Conservation (phyloP, 2,329 filamentous ascomycete genomes). For the Verticillium klebahnii region DNA sequence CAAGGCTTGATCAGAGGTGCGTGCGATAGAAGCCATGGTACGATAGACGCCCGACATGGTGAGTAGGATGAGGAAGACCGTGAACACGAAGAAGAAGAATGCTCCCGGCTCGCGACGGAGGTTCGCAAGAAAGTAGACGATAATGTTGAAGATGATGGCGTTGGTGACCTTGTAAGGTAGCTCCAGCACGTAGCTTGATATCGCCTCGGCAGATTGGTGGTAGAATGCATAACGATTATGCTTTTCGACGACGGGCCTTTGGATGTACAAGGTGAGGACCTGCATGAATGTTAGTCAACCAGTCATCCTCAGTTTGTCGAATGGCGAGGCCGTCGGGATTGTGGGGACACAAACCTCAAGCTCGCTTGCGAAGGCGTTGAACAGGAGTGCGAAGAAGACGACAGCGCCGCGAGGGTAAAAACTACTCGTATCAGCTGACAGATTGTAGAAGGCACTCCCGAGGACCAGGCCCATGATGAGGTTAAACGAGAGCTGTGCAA, state of each 20-base stretch:
- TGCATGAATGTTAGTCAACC: background rate
- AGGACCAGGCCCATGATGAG: slow-evolving; percentile 45
- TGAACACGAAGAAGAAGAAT: slow-evolving; percentile 56
- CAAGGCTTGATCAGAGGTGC: slow-evolving; percentile 23
- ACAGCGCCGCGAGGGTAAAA: slow-evolving; percentile 41
- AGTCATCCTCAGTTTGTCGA: background rate
- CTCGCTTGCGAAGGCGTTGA: slow-evolving; percentile 23
- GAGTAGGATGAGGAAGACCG: slow-evolving; percentile 27
- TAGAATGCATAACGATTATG: slow-evolving; percentile 24
- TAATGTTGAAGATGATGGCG: slow-evolving; percentile 54
- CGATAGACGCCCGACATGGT: slow-evolving; percentile 24
- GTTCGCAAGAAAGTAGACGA: slow-evolving; percentile 64
- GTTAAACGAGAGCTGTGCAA: slow-evolving; percentile 51
- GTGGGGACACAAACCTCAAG: slow-evolving; percentile 13
- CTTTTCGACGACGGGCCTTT: slow-evolving; percentile 21
- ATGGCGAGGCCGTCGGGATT: too few species aligned
- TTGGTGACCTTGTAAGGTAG: slow-evolving; percentile 58
- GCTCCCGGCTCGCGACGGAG: slow-evolving; percentile 51
- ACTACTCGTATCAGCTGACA: slow-evolving; percentile 44
- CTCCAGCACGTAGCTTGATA: slow-evolving; percentile 59
- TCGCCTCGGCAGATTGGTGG: slow-evolving; percentile 44
- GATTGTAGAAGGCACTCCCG: slow-evolving; percentile 62
- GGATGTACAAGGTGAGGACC: slow-evolving; percentile 16
- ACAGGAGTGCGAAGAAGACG: slow-evolving; percentile 25
- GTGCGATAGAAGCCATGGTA: slow-evolving; percentile 21